Conservation (phyloP, 495 filamentous ascomycete species). For the Penicillium ucsense region DNA sequence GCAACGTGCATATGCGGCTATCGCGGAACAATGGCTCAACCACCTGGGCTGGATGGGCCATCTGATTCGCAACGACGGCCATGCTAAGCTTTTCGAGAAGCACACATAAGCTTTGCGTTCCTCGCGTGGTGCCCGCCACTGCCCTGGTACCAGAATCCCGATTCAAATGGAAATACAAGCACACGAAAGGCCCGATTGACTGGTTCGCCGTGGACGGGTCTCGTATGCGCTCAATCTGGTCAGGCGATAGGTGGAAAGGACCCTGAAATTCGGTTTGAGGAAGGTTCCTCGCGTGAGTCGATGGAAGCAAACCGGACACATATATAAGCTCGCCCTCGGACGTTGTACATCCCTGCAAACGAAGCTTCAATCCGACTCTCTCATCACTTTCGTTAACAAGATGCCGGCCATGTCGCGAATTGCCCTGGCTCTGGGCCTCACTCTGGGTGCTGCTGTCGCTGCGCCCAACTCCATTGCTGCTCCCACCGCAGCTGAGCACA, state of each 20-base stretch:
- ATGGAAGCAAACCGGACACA: background rate
- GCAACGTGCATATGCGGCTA: background rate
- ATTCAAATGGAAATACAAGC: background rate
- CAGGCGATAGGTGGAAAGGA: too few relatives aligned
- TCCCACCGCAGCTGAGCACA: constrained; percentile 4
- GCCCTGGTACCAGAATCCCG: background rate
- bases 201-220: too few relatives aligned
- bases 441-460: constrained; percentile 4
- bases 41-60: constrained; percentile 1
- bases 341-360: background rate
- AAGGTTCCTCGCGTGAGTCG: too few relatives aligned
- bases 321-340: background rate
- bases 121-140: background rate
- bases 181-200: too few relatives aligned
- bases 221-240: too few relatives aligned
- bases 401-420: constrained; percentile 4
- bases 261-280: too few relatives aligned
- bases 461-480: constrained; percentile 6
- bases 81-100: constrained; percentile 3
- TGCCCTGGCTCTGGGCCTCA: constrained; percentile 2
- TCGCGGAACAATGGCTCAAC: background rate
- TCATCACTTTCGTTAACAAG: background rate
- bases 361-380: background rate
- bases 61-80: constrained; percentile 1
- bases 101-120: background rate